A percentile compares a stretch with the other conserved stretches of the same genome.
Evolutionary conservation across 2,329 filamentous ascomycete genomes (phyloP).

Genomic region (Claviceps arundinis): DNA sequence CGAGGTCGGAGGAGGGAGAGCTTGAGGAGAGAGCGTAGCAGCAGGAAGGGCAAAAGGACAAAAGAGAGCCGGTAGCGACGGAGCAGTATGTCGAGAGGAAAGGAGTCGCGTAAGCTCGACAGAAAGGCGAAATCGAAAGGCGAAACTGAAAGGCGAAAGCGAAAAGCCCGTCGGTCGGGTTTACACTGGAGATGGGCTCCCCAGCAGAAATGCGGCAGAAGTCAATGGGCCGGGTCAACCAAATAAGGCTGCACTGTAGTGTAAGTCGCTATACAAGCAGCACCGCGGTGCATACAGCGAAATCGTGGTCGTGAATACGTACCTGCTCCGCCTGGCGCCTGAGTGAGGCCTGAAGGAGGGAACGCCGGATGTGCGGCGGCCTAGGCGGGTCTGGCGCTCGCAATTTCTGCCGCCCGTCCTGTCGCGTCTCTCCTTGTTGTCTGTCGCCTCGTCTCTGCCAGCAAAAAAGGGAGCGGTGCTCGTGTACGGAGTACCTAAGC

Average conservation of each 20-base stretch:
- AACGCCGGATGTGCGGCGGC: conserved; percentile 3
- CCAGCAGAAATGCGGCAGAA: conserved; percentile 5
- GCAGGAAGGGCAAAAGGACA: neutral
- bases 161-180: conserved; percentile 3
- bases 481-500: too few relatives aligned
- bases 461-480: conserved; percentile 1
- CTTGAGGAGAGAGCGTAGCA: neutral
- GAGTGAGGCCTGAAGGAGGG: neutral
- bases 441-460: neutral
- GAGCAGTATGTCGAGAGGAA: neutral
- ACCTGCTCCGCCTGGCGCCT: neutral
- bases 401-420: neutral
- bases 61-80: conserved; percentile 3
- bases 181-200: conserved; percentile 4
- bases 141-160: neutral
- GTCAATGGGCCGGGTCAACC: conserved; percentile 5
- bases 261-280: conserved; percentile 3
- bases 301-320: neutral
- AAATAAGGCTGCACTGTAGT: neutral
- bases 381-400: neutral
- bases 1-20: conserved; percentile 2
- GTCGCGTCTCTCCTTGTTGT: neutral
- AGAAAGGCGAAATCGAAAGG: neutral
- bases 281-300: neutral
- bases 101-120: neutral